Evolutionary conservation across 306 rosid species (phyloP).

Genomic region (Prunus armeniaca): DNA sequence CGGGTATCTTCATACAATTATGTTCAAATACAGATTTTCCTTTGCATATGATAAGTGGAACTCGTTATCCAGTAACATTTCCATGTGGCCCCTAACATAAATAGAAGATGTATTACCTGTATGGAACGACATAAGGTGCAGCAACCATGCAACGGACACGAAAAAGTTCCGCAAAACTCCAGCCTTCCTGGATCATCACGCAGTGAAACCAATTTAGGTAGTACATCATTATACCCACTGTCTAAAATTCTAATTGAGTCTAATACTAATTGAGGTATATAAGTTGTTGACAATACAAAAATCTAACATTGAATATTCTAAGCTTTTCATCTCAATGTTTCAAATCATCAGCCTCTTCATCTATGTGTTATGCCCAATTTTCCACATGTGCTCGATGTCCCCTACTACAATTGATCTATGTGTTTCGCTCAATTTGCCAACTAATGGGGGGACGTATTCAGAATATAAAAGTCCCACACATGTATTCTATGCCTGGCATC

Average conservation of each 20-base stretch:
- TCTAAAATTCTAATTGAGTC: not conserved
- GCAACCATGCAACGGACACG: slow-evolving; percentile 63
- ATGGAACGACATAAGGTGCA: slow-evolving; percentile 86
- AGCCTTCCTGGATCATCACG: slow-evolving; percentile 74
- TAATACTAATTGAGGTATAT: not conserved
- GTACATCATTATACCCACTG: not conserved
- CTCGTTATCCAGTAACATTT: not conserved
- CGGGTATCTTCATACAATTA: no score
- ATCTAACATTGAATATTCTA: not conserved
- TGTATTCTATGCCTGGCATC: not conserved
- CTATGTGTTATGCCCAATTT: not conserved
- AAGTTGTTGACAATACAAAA: not conserved
- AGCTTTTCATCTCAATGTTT: not conserved
- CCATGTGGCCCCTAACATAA: not conserved
- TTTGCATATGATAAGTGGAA: not conserved
- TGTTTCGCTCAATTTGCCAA: not conserved
- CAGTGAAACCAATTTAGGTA: slow-evolving; percentile 14
- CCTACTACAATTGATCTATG: not conserved
- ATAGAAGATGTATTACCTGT: slow-evolving; percentile 42
- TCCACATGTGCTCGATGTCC: not conserved
- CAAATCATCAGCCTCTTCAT: not conserved
- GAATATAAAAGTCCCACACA: not conserved
- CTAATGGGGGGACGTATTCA: not conserved
- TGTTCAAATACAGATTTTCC: not conserved
- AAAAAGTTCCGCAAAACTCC: slow-evolving; percentile 79